Percentiles rank a stretch among this genome's conserved stretches.
Conservation (phyloP, 2,329 filamentous ascomycete genomes). For the Ceratocystis alfenasii region DNA sequence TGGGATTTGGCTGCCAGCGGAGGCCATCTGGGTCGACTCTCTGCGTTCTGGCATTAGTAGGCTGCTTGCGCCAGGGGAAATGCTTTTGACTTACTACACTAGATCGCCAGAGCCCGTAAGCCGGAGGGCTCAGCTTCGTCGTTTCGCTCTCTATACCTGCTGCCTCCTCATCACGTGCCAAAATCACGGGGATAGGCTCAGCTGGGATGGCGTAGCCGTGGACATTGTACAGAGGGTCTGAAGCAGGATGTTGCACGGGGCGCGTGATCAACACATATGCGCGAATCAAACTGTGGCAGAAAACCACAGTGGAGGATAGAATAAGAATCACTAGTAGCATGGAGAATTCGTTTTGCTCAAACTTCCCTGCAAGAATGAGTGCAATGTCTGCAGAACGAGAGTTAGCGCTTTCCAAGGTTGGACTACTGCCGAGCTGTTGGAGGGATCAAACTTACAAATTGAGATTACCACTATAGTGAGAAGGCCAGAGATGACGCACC, state of each 20-base stretch:
- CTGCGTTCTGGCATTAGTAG: constrained; percentile 30
- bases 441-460: constrained; percentile 46
- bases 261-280: constrained; percentile 55
- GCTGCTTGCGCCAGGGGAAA: not conserved
- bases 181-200: constrained; percentile 63
- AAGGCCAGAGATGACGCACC: constrained; percentile 52
- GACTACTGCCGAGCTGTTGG: not conserved
- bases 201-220: constrained; percentile 58
- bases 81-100: constrained; percentile 53
- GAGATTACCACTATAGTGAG: constrained; percentile 48
- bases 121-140: constrained; percentile 56
- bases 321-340: constrained; percentile 70
- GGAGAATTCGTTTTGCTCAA: constrained; percentile 59
- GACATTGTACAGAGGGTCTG: constrained; percentile 38
- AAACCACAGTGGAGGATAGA: constrained; percentile 61
- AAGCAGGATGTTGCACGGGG: constrained; percentile 27
- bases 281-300: constrained; percentile 65
- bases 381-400: constrained; percentile 49
- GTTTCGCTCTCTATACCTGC: constrained; percentile 44
- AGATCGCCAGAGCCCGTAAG: constrained; percentile 74
- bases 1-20: constrained; percentile 61
- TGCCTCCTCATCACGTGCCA: constrained; percentile 63
- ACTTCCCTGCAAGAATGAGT: constrained; percentile 53
- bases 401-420: not conserved
- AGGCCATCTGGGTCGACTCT: constrained; percentile 69